Evolutionary conservation across 108 stramenopile genomes (phyloP).

Genomic region (Nitzschia putrida): DNA sequence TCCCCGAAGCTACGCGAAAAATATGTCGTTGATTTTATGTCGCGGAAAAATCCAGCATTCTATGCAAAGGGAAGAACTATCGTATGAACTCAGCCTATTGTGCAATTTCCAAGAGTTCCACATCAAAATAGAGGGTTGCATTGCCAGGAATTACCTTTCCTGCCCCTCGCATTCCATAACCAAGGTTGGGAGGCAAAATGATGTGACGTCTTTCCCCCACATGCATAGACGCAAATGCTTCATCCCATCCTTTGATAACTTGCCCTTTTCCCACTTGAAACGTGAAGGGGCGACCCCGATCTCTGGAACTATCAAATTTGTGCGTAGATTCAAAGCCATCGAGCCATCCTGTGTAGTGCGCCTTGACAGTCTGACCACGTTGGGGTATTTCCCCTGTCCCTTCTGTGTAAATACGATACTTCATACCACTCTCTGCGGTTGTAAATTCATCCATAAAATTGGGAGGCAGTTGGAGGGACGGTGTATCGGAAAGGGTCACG

Average conservation of each 20-base stretch:
- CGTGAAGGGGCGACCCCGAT: conserved; percentile 90
- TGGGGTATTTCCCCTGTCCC: conserved; percentile 85
- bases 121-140: conserved; percentile 93
- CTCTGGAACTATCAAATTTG: conserved; percentile 94
- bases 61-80: no score
- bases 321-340: conserved; percentile 83
- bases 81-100: no score
- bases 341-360: conserved; percentile 97
- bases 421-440: conserved; percentile 86
- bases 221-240: conserved; percentile 78
- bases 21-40: no score
- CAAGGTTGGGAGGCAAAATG: conserved; percentile 84
- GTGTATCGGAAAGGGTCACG: no score
- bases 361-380: conserved; percentile 85
- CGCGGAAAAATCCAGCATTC: no score
- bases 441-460: conserved; percentile 42
- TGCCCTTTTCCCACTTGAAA: conserved; percentile 80
- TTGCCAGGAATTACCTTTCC: conserved; percentile 91
- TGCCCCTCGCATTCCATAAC: conserved; percentile 89
- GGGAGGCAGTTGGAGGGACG: no score
- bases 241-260: conserved; percentile 26
- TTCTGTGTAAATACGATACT: conserved; percentile 85
- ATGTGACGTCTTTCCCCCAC: conserved; percentile 91
- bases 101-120: conserved; percentile 68
- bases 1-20: no score